These are phyloP conservation scores for Collariella sp. DNA, from an alignment of 495 filamentous ascomycete genomes.

Conservation along the genomic window DNA sequence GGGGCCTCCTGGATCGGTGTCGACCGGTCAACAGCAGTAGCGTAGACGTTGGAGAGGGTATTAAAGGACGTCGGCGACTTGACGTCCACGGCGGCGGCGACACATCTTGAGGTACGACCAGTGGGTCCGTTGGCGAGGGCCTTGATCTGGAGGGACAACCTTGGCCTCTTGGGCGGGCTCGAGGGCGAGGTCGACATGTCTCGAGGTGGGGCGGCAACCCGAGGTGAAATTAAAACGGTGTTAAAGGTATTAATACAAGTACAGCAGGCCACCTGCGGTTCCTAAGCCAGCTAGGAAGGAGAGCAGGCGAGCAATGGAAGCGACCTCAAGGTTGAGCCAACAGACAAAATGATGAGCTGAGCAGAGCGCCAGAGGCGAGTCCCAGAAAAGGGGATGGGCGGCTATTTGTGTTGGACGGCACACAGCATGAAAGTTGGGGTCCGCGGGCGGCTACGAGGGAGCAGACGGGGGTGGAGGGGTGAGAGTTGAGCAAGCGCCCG, in stretches of 20 bases:
- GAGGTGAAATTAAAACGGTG: not conserved
- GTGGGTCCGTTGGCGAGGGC: constrained; percentile 25
- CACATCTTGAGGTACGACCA: constrained; percentile 26
- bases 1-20: constrained; percentile 42
- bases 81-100: constrained; percentile 42
- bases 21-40: constrained; percentile 56
- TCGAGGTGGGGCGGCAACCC: not conserved
- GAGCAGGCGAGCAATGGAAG: constrained; percentile 2
- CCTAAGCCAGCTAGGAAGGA: constrained; percentile 17
- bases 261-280: constrained; percentile 9
- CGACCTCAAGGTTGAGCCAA: not conserved
- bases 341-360: constrained; percentile 10
- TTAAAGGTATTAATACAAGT: not conserved
- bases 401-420: constrained; percentile 14
- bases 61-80: constrained; percentile 73
- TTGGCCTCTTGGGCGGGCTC: constrained; percentile 54
- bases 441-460: not conserved
- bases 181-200: constrained; percentile 31
- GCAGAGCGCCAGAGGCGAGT: constrained; percentile 13
- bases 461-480: not conserved
- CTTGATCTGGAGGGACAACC: constrained; percentile 72
- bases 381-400: constrained; percentile 16
- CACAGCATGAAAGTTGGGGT: not conserved
- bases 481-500: not conserved
- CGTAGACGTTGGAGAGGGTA: constrained; percentile 73